Conservation (phyloP, 176 grass and related monocot species). For the Avena sativa region DNA sequence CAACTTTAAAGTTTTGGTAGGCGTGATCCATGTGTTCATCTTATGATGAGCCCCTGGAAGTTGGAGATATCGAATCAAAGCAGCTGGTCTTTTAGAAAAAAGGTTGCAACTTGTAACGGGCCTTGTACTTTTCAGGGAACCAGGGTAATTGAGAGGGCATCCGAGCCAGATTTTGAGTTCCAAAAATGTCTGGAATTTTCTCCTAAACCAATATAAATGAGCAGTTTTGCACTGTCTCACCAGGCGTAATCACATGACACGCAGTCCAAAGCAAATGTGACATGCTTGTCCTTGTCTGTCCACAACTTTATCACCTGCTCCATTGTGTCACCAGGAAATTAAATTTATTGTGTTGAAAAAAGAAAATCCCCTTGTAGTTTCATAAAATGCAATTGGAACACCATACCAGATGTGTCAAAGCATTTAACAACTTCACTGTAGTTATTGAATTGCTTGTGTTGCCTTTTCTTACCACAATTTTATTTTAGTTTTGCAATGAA, state of each 20-base stretch:
- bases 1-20: constrained; percentile 56
- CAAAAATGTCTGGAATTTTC: background rate
- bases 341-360: constrained; percentile 7
- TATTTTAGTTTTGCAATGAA: constrained; percentile 19
- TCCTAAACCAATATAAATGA: constrained; percentile 9
- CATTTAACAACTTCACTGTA: constrained; percentile 9
- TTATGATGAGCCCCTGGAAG: constrained; percentile 58
- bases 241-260: constrained; percentile 32
- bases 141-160: constrained; percentile 24
- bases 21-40: constrained; percentile 62
- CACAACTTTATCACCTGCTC: constrained; percentile 33
- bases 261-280: constrained; percentile 11
- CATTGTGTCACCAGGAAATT: constrained; percentile 29
- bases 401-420: background rate
- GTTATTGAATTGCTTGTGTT: background rate
- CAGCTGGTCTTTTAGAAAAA: constrained; percentile 33
- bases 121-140: constrained; percentile 45
- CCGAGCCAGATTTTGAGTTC: constrained; percentile 10
- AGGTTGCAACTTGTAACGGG: constrained; percentile 39
- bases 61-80: constrained; percentile 40
- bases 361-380: background rate
- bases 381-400: constrained; percentile 27
- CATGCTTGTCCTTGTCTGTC: constrained; percentile 30
- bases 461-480: constrained; percentile 16
- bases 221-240: constrained; percentile 20